Conservation (phyloP, 345 rosid genomes). For the Odontarrhena argentea region DNA sequence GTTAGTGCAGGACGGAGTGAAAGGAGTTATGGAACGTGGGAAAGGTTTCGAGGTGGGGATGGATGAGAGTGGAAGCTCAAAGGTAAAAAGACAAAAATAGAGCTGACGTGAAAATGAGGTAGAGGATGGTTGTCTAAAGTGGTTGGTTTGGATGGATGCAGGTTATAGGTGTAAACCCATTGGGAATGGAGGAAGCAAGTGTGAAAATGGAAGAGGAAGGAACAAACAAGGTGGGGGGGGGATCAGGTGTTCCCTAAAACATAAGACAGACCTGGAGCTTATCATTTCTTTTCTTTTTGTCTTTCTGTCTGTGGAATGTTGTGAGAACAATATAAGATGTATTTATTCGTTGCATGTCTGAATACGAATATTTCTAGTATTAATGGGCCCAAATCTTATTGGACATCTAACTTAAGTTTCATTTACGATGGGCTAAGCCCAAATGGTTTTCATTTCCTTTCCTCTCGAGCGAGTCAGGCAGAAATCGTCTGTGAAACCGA, state of each 20-base stretch:
- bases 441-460: neutral
- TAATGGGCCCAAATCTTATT: conserved; percentile 12
- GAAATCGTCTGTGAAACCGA: neutral
- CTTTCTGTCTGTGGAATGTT: conserved; percentile 20
- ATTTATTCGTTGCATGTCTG: conserved; percentile 26
- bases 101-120: neutral
- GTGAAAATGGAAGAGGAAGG: conserved; percentile 72
- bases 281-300: conserved; percentile 1
- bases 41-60: conserved; percentile 53
- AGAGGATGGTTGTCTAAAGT: conserved; percentile 5
- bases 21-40: conserved; percentile 52
- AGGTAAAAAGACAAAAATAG: conserved; percentile 46
- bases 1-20: conserved; percentile 59
- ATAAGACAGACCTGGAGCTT: conserved; percentile 33
- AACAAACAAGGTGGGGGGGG: conserved; percentile 45
- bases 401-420: too few relatives aligned
- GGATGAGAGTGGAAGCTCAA: conserved; percentile 57
- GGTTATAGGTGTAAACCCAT: conserved; percentile 52
- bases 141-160: conserved; percentile 44
- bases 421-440: conserved; percentile 2
- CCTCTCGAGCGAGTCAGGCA: too few relatives aligned
- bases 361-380: conserved; percentile 14
- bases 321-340: neutral
- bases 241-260: conserved; percentile 60
- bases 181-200: conserved; percentile 65